These are phyloP conservation scores for Lithocarpus polystachyus DNA, from an alignment of 306 rosid genomes.

Conservation along the genomic window DNA sequence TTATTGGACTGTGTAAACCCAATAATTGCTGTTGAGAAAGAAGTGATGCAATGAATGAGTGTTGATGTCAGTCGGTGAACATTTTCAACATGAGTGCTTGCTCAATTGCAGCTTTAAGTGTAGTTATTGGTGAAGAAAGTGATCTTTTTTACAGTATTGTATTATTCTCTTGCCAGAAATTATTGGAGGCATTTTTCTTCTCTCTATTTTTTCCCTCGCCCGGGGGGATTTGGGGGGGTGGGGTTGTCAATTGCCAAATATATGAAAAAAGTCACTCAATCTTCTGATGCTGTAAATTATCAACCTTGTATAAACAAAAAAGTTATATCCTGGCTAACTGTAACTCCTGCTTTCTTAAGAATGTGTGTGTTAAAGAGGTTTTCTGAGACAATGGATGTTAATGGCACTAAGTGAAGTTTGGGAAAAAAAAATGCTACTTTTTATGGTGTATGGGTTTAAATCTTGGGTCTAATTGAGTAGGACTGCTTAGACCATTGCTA, in stretches of 20 bases:
- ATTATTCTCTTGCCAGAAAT: not conserved
- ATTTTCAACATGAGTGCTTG: not conserved
- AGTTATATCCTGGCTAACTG: not conserved
- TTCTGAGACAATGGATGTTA: not conserved
- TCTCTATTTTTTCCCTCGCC: no score
- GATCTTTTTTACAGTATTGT: not conserved
- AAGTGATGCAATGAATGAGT: not conserved
- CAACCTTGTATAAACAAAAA: not conserved
- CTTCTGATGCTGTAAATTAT: not conserved
- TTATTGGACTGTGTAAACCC: not conserved
- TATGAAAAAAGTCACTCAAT: not conserved
- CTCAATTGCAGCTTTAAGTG: not conserved
- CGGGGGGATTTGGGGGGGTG: not conserved
- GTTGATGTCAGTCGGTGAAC: not conserved
- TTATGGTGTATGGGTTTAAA: not conserved
- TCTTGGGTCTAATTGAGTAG: not conserved
- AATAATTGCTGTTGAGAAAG: not conserved
- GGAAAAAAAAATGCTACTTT: not conserved
- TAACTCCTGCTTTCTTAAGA: not conserved
- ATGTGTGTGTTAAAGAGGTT: not conserved
- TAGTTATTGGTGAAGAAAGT: not conserved
- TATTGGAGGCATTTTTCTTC: not conserved
- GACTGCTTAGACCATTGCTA: not conserved
- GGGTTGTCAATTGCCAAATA: not conserved
- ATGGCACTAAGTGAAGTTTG: not conserved